Conservation (phyloP, 2,329 filamentous ascomycete species). For the Alternaria solani region DNA sequence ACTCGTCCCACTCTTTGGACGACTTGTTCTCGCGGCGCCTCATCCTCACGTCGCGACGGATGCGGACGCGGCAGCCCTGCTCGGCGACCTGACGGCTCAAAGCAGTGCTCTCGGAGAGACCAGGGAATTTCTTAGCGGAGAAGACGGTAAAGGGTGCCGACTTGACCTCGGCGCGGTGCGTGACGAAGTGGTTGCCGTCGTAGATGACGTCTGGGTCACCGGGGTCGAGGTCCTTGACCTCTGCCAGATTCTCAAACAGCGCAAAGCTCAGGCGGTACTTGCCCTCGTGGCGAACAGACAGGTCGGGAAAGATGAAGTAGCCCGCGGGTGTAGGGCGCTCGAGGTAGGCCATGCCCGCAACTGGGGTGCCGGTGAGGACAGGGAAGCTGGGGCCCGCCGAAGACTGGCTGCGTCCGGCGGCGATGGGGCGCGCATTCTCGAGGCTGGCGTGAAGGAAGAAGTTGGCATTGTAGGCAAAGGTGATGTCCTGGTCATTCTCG, state of each 20-base stretch:
- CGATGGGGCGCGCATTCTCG: constrained; percentile 83
- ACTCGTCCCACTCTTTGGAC: constrained; percentile 71
- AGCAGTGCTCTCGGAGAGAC: constrained; percentile 85
- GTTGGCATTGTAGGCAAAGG: constrained; percentile 92
- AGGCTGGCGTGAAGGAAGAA: constrained; percentile 95
- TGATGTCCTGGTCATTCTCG: constrained; percentile 73
- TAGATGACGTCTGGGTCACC: constrained; percentile 56
- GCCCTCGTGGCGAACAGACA: constrained; percentile 95
- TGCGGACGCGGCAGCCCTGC: constrained; percentile 95
- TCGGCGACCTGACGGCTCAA: constrained; percentile 92
- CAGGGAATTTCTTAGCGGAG: constrained; percentile 98
- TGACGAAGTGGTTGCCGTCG: constrained; percentile 65
- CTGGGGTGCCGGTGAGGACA: constrained; percentile 91
- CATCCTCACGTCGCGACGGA: constrained; percentile 93
- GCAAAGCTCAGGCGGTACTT: constrained; percentile 91
- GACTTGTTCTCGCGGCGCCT: constrained; percentile 79
- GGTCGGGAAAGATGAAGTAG: constrained; percentile 97
- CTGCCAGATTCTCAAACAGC: constrained; percentile 92
- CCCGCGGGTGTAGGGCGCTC: constrained; percentile 81
- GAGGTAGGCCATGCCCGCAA: constrained; percentile 94
- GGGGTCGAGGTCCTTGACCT: constrained; percentile 77
- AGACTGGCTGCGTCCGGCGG: constrained; percentile 74
- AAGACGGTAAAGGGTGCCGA: constrained; percentile 87
- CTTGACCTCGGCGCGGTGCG: constrained; percentile 89
- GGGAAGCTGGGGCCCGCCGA: constrained; percentile 72